Percentiles rank a stretch among this genome's conserved stretches.
These are phyloP conservation scores for Talaromyces sp. DNA, from an alignment of 2,329 filamentous ascomycete genomes.

Conservation along the genomic window DNA sequence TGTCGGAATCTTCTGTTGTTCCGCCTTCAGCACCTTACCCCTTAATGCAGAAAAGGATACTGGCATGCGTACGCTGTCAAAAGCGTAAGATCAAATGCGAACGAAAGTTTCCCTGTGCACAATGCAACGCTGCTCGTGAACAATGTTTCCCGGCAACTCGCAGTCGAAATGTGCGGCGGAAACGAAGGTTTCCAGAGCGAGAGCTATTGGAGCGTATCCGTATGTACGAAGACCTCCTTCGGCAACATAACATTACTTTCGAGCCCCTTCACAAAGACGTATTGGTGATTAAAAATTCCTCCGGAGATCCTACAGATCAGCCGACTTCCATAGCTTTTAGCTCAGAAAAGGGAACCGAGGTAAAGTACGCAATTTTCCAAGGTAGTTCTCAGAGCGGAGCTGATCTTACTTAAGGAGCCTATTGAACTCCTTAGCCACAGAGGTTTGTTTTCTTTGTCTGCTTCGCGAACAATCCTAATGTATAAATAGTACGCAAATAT, in stretches of 20 bases:
- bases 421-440: neutral
- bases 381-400: neutral
- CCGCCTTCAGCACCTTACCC: neutral
- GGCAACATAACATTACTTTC: conserved; percentile 55
- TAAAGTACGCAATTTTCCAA: neutral
- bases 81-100: conserved; percentile 73
- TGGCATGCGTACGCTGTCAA: conserved; percentile 67
- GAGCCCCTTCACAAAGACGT: neutral
- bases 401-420: neutral
- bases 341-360: neutral
- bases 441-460: neutral
- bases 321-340: neutral
- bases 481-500: neutral
- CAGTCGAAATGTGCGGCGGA: conserved; percentile 36
- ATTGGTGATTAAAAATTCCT: neutral
- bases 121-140: conserved; percentile 61
- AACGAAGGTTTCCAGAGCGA: conserved; percentile 64
- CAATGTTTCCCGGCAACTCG: conserved; percentile 54
- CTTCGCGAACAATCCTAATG: neutral
- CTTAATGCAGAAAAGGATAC: conserved; percentile 16
- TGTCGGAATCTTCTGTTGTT: neutral
- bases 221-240: conserved; percentile 64
- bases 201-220: conserved; percentile 66
- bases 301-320: neutral
- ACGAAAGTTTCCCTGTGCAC: conserved; percentile 67